A percentile compares a stretch with the other conserved stretches of the same genome.
Conservation (phyloP, 352 stramenopile species). For the Thalassiosira sp. region DNA sequence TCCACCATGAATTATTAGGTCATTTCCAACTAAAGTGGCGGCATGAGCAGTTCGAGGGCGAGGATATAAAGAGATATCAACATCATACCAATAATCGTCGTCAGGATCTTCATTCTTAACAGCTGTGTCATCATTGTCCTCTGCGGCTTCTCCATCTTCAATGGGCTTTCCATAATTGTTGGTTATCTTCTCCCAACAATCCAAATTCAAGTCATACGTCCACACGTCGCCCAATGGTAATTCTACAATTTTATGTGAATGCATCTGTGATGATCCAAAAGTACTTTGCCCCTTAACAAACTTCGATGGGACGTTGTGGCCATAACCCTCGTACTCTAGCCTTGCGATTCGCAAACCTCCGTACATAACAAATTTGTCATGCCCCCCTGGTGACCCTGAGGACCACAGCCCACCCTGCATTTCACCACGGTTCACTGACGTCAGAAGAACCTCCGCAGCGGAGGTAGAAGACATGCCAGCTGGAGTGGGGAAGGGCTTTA, state of each 20-base stretch:
- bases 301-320: conserved; percentile 23
- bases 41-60: conserved; percentile 56
- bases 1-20: conserved; percentile 63
- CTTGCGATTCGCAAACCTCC: conserved; percentile 49
- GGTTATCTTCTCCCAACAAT: conserved; percentile 53
- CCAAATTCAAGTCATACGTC: conserved; percentile 48
- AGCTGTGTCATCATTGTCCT: not conserved
- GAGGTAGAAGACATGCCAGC: conserved; percentile 17
- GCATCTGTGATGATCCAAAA: conserved; percentile 20
- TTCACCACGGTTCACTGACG: conserved; percentile 54
- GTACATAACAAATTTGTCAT: conserved; percentile 58
- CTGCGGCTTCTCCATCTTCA: not conserved
- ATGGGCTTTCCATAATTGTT: conserved; percentile 35
- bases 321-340: conserved; percentile 22
- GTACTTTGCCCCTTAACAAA: conserved; percentile 35
- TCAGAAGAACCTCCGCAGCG: conserved; percentile 43
- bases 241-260: conserved; percentile 40
- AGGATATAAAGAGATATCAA: conserved; percentile 34
- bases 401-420: conserved; percentile 56
- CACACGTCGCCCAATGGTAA: conserved; percentile 60
- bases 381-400: not conserved
- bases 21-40: conserved; percentile 57
- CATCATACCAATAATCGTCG: conserved; percentile 30
- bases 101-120: conserved; percentile 15
- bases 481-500: conserved; percentile 33